Evolutionary conservation across 2,329 filamentous ascomycete genomes (phyloP).

Genomic region (Cladophialophora exuberans): DNA sequence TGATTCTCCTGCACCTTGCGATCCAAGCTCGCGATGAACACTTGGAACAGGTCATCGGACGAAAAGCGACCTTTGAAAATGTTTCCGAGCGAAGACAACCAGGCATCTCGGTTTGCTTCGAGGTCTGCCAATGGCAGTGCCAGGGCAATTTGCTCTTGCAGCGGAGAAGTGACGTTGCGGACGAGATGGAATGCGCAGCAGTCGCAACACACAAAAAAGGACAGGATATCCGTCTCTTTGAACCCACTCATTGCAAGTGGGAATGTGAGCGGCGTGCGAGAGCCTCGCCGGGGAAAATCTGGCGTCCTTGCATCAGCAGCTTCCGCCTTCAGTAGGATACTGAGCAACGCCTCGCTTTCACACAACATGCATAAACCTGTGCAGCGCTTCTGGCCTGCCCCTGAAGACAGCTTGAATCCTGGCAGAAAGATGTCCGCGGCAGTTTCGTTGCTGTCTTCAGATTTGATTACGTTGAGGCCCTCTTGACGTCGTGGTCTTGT

Average conservation of each 20-base stretch:
- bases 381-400: not conserved
- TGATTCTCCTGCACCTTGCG: not conserved
- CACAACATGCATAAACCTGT: not conserved
- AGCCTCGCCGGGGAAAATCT: not conserved
- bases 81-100: not conserved
- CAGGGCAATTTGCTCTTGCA: not conserved
- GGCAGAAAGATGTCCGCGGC: not conserved
- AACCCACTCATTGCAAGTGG: not conserved
- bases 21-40: not conserved
- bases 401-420: not conserved
- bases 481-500: too few species aligned
- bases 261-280: not conserved
- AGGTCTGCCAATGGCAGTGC: not conserved
- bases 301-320: not conserved
- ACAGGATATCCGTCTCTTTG: not conserved
- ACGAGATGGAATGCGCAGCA: not conserved
- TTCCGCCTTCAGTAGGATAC: not conserved
- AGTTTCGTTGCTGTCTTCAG: not conserved
- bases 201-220: not conserved
- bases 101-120: not conserved
- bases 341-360: not conserved
- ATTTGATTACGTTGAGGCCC: too few species aligned
- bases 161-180: not conserved
- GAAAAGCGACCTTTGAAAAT: not conserved
- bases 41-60: not conserved